Conservation (phyloP, 352 stramenopile genomes). For the Lagenidium giganteum region DNA sequence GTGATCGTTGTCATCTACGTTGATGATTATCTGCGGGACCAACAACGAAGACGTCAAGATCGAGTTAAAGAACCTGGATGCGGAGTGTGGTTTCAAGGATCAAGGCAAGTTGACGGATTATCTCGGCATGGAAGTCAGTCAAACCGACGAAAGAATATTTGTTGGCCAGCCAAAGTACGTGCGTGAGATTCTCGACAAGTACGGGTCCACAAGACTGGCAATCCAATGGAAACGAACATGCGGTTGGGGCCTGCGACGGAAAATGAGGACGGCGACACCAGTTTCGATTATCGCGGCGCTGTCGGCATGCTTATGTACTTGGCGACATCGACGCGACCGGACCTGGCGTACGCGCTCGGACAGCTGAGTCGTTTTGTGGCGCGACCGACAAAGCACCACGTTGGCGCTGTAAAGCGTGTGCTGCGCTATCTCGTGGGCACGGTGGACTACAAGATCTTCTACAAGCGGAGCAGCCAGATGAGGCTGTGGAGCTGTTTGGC, state of each 20-base stretch:
- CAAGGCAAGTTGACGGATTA: conserved; percentile 4
- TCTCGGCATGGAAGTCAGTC: conserved; percentile 1
- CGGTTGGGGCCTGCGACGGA: neutral
- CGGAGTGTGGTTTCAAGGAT: conserved; percentile 19
- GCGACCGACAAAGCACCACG: conserved; percentile 4
- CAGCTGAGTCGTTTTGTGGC: conserved; percentile 23
- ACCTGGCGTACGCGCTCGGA: conserved; percentile 17
- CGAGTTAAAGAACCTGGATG: conserved; percentile 7
- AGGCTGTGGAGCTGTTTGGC: neutral
- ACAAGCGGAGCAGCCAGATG: neutral
- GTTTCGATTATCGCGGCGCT: conserved; percentile 13
- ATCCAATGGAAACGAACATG: conserved; percentile 2
- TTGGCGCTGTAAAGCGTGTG: conserved; percentile 6
- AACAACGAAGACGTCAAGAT: conserved; percentile 11
- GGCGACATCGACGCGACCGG: conserved; percentile 16
- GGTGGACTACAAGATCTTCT: neutral
- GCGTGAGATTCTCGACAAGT: conserved; percentile 2
- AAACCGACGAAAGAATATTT: neutral
- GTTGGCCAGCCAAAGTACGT: conserved; percentile 4
- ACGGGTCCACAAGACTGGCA: neutral
- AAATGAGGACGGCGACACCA: conserved; percentile 1
- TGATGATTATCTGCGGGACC: conserved; percentile 21
- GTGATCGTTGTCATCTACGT: conserved; percentile 18
- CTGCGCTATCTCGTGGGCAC: conserved; percentile 7
- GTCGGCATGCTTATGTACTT: conserved; percentile 25